Evolutionary conservation across 1,284 basidiomycete species (phyloP), one percentile per base, ranked within the genome.

Genomic region (Irpex rosettiformis): DNA sequence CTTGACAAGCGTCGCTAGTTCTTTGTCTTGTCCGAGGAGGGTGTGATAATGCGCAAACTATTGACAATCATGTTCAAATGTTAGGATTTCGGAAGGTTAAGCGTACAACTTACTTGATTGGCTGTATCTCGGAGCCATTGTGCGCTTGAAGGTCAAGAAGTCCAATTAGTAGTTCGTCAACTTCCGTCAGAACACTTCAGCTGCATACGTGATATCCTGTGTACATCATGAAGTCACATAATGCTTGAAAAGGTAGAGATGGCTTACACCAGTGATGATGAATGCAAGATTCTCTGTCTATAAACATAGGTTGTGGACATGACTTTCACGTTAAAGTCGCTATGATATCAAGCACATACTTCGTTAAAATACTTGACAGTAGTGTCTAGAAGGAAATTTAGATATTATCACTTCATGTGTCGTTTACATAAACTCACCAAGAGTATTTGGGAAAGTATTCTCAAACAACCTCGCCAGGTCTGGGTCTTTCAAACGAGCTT

Each of bases 51-150:
- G 85, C 16, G 85, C 83, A 62, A 91, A 86, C 83, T 89, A 56
- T 10, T 10, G 24, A 22, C 33, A 11, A 13, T 10, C 45, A 8
- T 37, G n/a, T 25, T 21, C 22, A 13, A 24, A 13, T 11, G 24
- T 6, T 21, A 29, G 18, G 13, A 45, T n/a, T n/a, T n/a, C n/a
- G n/a, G 25, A 52, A 11, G 3, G 47, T 49, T 25, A 47, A 49
- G 40, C 8, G 52, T 27, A 18, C 28, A n/a, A 52, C 28, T 22
- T 56, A 82, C 86, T 72, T 89, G 87, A 65, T 90, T 90, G n/a
- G 82, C 86, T 21, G 88, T 89, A 66, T 90, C 88, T 54, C 88
- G 81, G 52, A 90, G 75, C 88, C 88, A 87, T 66, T 86, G 84
- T 2, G 84, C 84, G 43, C 84, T 85, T n/a, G n/a, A n/a, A n/a